Base-by-base conservation (phyloP, 805 yeast species). In the Komagataella phaffii region DNA sequence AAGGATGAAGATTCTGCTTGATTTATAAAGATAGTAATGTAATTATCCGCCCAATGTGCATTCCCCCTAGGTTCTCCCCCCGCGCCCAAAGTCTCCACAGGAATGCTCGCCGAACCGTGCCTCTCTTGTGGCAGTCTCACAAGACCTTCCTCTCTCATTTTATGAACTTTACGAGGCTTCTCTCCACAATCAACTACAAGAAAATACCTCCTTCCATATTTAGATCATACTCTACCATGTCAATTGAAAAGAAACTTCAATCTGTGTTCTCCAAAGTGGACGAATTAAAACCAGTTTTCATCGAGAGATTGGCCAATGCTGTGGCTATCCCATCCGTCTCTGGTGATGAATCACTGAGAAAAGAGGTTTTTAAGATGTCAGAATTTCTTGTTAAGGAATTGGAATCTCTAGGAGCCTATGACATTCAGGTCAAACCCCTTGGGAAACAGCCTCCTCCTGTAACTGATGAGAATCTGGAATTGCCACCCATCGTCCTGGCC, bases 401-500 rank as follows among this genome's bases (percentile, higher is more conserved):
- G 61, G 74, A 71, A 51, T 63, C 65, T 5, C 75, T 93, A 53
- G 96, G 95, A 18, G 95, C 90, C 55, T 67, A 77, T 48, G 96
- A 89, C 62, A 80, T 93, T 61, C 84, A 86, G 66, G 71, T 87
- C 62, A 84, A 80, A 63, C 88, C 83, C 49, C 75, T 93, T 58
- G 99, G 99, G 49, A 73, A 72, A 49, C 98, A 93, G 68, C 96
- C 95, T 18, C 91, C 90, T n/a, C 93, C 95, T 36, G 90, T 84
- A n/a, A 71, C 69, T 18, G 79, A 83, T 57, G 68, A 79, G 24
- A 73, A 72, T 45, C 72, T 91, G 54, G 78, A 80, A 59, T 78
- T 93, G 57, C 99, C 99, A 18, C 99, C 99, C 8, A 83, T 93
- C 55, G 90, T 93, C n/a, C 78, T 93, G 54, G 93, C 93, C 40